Evolutionary conservation across 768 basidiomycete species (phyloP), one percentile per base, ranked within the genome.

Genomic region (Leccinum pellstonianum): DNA sequence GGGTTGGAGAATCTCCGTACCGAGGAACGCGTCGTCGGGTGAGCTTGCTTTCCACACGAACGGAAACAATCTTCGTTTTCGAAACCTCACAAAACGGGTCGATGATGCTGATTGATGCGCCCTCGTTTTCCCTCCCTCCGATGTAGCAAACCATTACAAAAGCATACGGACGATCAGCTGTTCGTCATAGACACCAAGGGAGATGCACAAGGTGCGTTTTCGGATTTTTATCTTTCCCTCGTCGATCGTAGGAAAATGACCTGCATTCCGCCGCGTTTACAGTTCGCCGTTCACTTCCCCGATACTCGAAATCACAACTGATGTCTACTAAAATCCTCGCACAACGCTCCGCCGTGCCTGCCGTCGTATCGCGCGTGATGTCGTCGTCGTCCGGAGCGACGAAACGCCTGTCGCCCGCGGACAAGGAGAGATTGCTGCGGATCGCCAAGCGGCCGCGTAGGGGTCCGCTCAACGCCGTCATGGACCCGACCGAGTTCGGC

Each of bases 311-410:
- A 27, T 64, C 76, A 4, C 76, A 81, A 50, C 73, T 91, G 11
- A 87, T 81, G 19, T 91, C 92, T 0, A 76, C 88, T 2, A 90
- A 90, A 79, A 89, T 96, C 33, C 84, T 97, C 15, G 74, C 86
- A 0, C 86, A 94, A 69, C 88, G 94, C 19, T 95, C 94, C 2
- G 94, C 95, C 5, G 82, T 96, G 12, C 91, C 94, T 14, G 90
- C 94, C 0, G 83, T 95, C 33, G 76, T 81, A 59, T 90, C 92
- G n/a, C 85, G 84, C 15, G 23, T 53, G 1, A 65, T 70, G 3
- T 63, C 76, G 9, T 43, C 71, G 3, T 63, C 76, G 10, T 43
- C 43, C 1, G 43, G 43, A 43, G 66, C 71, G 58, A 67, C 77
- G 11, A 71, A 68, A 8, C 71, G 68, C 5, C 62, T 93, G 11